Evolutionary conservation across 495 filamentous ascomycete genomes (phyloP).

Genomic region (Aspergillus leporis): DNA sequence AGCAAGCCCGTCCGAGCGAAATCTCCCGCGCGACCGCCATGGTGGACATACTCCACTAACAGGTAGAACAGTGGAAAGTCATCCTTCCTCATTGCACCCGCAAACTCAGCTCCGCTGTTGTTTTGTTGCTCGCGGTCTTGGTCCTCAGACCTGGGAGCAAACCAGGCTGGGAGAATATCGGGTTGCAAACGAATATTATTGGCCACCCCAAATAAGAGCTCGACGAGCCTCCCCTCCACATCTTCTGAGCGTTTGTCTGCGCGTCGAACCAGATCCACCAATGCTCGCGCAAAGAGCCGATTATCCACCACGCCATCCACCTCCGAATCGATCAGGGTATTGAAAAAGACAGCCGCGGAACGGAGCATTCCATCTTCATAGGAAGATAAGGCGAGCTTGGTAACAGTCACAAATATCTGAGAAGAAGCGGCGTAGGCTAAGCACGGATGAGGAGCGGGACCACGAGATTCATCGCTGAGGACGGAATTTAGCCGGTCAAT

Average conservation of each 20-base stretch:
- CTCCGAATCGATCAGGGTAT: constrained; percentile 89
- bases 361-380: constrained; percentile 78
- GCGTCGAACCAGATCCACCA: constrained; percentile 72
- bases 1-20: constrained; percentile 95
- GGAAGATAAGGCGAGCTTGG: constrained; percentile 77
- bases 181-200: constrained; percentile 92
- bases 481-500: constrained; percentile 73
- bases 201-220: constrained; percentile 89
- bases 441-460: constrained; percentile 84
- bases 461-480: constrained; percentile 84
- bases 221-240: constrained; percentile 81
- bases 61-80: constrained; percentile 96
- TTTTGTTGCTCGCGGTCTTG: constrained; percentile 44
- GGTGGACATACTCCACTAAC: constrained; percentile 92
- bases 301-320: constrained; percentile 90
- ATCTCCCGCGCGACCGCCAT: constrained; percentile 88
- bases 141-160: constrained; percentile 49
- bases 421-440: constrained; percentile 78
- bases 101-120: constrained; percentile 64
- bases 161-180: constrained; percentile 84
- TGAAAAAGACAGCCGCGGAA: constrained; percentile 81
- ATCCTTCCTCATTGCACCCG: constrained; percentile 82
- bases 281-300: constrained; percentile 74
- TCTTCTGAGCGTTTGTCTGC: constrained; percentile 63
- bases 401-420: constrained; percentile 83